phyloP scores from a whole-genome alignment of 2,329 filamentous ascomycete species.

The Cryphonectria japonica region DNA sequence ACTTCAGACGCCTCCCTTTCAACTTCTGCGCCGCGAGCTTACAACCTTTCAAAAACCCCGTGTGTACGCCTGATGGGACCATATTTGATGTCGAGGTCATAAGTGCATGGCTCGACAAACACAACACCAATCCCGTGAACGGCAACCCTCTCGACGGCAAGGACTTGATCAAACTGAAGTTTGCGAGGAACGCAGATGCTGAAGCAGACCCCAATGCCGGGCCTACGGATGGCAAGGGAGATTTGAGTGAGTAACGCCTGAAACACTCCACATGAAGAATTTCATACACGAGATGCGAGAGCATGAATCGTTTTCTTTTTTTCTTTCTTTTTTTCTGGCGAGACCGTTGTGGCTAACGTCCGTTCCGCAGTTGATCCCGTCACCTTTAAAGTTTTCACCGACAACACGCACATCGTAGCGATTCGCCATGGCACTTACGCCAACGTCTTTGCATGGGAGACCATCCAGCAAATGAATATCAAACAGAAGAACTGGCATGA shows the following conservation, averaged over 20 bases:
- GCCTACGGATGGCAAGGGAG: conserved; percentile 62
- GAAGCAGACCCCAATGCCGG: conserved; percentile 51
- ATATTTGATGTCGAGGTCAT: conserved; percentile 97
- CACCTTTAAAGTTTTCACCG: conserved; percentile 95
- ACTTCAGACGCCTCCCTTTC: conserved; percentile 90
- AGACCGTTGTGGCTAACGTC: not conserved
- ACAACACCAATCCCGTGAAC: conserved; percentile 88
- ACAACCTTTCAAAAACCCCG: conserved; percentile 92
- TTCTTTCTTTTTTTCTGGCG: too few species aligned
- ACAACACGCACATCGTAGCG: conserved; percentile 96
- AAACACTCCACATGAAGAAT: not conserved
- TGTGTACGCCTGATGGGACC: conserved; percentile 84
- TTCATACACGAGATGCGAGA: not conserved
- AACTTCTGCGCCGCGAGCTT: conserved; percentile 97
- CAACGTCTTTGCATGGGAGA: conserved; percentile 97
- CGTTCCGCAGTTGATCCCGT: conserved; percentile 74
- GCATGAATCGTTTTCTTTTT: too few species aligned
- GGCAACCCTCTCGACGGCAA: conserved; percentile 77
- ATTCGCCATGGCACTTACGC: conserved; percentile 79
- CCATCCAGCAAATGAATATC: conserved; percentile 91
- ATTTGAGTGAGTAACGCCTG: conserved; percentile 59
- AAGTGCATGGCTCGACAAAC: conserved; percentile 89
- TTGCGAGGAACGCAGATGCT: conserved; percentile 83
- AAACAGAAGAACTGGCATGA: conserved; percentile 97
- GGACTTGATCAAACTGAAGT: conserved; percentile 89